Evolutionary conservation across 192 early-diverging fungal genomes (phyloP).

Genomic region (Geosiphon pyriformis): DNA sequence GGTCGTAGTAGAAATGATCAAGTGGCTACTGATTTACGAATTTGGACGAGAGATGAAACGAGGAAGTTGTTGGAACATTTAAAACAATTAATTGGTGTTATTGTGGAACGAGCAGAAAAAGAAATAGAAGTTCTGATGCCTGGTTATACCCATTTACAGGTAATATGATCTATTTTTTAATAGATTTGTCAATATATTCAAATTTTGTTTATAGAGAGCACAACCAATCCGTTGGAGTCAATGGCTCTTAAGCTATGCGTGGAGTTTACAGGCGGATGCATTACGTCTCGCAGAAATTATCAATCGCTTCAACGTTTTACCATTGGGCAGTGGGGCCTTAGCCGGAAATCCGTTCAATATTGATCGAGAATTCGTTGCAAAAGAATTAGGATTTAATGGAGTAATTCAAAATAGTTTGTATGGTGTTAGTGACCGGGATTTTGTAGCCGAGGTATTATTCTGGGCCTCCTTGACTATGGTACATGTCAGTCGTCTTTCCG

Average conservation of each 20-base stretch:
- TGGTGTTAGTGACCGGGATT: slow-evolving; percentile 93
- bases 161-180: slow-evolving; percentile 25
- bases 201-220: slow-evolving; percentile 55
- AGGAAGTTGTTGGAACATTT: slow-evolving; percentile 55
- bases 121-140: slow-evolving; percentile 98
- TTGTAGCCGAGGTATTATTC: slow-evolving; percentile 95
- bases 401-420: slow-evolving; percentile 87
- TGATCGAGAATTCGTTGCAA: slow-evolving; percentile 84
- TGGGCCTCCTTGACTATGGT: slow-evolving; percentile 89
- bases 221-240: slow-evolving; percentile 99
- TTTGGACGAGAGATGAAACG: slow-evolving; percentile 86
- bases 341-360: slow-evolving; percentile 97
- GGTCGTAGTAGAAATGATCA: slow-evolving; percentile 96
- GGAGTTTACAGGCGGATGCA: slow-evolving; percentile 83
- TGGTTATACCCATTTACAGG: slow-evolving; percentile 97
- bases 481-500: slow-evolving; percentile 84
- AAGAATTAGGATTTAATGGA: slow-evolving; percentile 82
- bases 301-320: slow-evolving; percentile 76
- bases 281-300: slow-evolving; percentile 76
- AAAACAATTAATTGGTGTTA: slow-evolving; percentile 70
- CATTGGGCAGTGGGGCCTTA: slow-evolving; percentile 89
- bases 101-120: slow-evolving; percentile 71
- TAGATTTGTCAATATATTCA: background rate
- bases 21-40: slow-evolving; percentile 95
- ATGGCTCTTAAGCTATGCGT: slow-evolving; percentile 84